Percentiles rank a stretch among this genome's conserved stretches.
phyloP scores from a whole-genome alignment of 2,329 filamentous ascomycete genomes.

The Fusarium caatingaense region DNA sequence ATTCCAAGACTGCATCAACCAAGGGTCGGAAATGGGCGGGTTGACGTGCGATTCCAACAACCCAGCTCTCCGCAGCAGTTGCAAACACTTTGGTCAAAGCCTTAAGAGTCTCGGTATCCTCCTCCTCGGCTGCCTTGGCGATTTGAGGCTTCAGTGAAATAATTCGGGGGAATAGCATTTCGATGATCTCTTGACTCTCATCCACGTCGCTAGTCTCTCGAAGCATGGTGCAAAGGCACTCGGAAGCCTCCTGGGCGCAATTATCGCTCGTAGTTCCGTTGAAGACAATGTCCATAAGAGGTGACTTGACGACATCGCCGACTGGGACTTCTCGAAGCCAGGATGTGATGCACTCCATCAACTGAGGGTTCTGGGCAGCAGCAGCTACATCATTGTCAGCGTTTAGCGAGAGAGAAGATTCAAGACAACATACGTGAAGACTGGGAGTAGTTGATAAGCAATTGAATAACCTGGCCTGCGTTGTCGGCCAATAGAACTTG shows the following conservation, averaged over 20 bases:
- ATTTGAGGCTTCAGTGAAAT: conserved; percentile 83
- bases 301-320: conserved; percentile 83
- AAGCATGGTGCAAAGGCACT: conserved; percentile 92
- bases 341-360: conserved; percentile 95
- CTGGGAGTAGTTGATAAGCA: conserved; percentile 90
- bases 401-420: background rate
- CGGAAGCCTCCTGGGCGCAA: conserved; percentile 88
- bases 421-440: conserved; percentile 77
- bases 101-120: conserved; percentile 88
- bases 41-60: conserved; percentile 87
- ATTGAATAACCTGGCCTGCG: conserved; percentile 83
- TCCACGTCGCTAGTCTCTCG: conserved; percentile 94
- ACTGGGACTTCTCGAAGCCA: conserved; percentile 96
- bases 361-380: conserved; percentile 85
- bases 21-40: conserved; percentile 83
- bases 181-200: conserved; percentile 84
- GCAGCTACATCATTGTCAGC: conserved; percentile 62
- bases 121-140: conserved; percentile 76
- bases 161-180: conserved; percentile 83
- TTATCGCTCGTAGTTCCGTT: conserved; percentile 78
- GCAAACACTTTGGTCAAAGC: conserved; percentile 90
- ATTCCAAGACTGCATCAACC: conserved; percentile 93
- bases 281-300: conserved; percentile 84
- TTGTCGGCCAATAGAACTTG: conserved; percentile 92
- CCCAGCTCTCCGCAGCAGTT: conserved; percentile 94